Conservation (phyloP, 441 rosid species). For the Biscutella auriculata region DNA sequence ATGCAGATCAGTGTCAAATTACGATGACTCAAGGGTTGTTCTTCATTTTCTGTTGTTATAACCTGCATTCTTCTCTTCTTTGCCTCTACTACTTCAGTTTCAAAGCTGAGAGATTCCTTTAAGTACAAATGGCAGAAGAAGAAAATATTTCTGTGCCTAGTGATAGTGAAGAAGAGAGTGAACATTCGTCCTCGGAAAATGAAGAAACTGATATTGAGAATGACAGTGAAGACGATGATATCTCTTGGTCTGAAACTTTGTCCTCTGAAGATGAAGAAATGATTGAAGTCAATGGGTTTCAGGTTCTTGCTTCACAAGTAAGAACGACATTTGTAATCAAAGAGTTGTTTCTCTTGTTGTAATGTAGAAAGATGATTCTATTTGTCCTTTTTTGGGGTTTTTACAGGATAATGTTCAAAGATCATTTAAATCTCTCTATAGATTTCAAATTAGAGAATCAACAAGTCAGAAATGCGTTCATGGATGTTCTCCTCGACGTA, state of each 20-base stretch:
- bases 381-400: neutral
- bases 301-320: neutral
- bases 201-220: too few relatives aligned
- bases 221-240: neutral
- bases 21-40: neutral
- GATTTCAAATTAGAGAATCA: neutral
- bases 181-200: too few relatives aligned
- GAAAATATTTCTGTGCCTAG: neutral
- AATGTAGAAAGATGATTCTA: neutral
- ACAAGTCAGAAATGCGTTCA: slow-evolving; percentile 1
- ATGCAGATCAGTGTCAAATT: neutral
- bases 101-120: neutral
- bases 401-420: neutral
- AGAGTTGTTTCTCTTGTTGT: too few relatives aligned
- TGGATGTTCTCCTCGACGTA: neutral
- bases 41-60: neutral
- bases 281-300: neutral
- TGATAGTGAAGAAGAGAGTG: neutral
- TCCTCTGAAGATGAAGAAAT: neutral
- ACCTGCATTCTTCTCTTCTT: neutral
- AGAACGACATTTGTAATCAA: neutral
- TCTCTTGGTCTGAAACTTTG: too few relatives aligned
- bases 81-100: neutral
- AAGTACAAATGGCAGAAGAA: neutral
- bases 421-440: neutral